Evolutionary conservation across 805 yeast species (phyloP).

Genomic region (Wickerhamomyces hampshirensis): DNA sequence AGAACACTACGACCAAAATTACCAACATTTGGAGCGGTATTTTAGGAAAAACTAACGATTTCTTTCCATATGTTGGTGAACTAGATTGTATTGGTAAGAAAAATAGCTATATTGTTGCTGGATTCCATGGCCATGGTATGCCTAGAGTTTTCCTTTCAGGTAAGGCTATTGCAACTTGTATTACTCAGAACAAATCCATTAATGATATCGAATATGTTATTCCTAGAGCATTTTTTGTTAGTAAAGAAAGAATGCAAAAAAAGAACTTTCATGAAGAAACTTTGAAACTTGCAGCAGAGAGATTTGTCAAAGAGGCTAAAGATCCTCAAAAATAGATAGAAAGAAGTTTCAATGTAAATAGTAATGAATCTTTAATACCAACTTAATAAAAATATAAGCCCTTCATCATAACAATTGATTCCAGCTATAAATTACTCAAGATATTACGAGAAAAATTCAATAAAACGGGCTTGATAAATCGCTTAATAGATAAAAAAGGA

Average conservation of each 20-base stretch:
- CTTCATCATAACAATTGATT: too few relatives aligned
- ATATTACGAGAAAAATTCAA: too few relatives aligned
- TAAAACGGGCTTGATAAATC: too few relatives aligned
- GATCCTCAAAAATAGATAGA: too few relatives aligned
- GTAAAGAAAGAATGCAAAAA: slow-evolving; percentile 9
- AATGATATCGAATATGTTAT: slow-evolving; percentile 6
- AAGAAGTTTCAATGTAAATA: too few relatives aligned
- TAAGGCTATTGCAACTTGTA: slow-evolving; percentile 31
- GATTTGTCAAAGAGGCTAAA: background rate
- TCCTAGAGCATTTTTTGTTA: slow-evolving; percentile 8
- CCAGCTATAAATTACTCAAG: too few relatives aligned
- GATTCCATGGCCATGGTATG: slow-evolving; percentile 48
- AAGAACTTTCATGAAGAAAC: slow-evolving; percentile 2
- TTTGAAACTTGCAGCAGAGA: background rate
- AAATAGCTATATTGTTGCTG: slow-evolving; percentile 35
- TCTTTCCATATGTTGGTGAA: slow-evolving; percentile 38
- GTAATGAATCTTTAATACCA: too few relatives aligned
- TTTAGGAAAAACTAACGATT: slow-evolving; percentile 38
- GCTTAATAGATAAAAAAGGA: too few relatives aligned
- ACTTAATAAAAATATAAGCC: too few relatives aligned
- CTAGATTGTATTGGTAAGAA: slow-evolving; percentile 21
- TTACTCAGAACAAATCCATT: slow-evolving; percentile 6
- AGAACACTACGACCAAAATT: slow-evolving; percentile 19
- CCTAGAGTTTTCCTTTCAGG: slow-evolving; percentile 37
- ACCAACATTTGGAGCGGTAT: slow-evolving; percentile 39